Evolutionary conservation across 2,329 filamentous ascomycete genomes (phyloP), one percentile per base, ranked within the genome.

Genomic region (Ophiocordyceps camponoti-saundersi): DNA sequence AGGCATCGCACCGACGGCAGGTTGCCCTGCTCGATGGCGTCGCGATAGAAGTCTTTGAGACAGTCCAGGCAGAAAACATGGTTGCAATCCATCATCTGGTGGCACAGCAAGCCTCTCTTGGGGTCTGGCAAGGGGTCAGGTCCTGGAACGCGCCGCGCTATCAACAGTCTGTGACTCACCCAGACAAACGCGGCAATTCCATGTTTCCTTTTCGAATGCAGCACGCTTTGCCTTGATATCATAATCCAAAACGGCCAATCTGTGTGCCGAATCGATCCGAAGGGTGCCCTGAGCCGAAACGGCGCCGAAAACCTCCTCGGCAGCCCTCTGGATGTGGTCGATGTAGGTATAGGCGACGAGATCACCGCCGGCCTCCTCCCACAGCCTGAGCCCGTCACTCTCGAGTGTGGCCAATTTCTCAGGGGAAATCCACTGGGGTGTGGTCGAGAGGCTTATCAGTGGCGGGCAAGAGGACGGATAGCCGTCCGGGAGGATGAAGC

Each of bases 1-100:
- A 93, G 70, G 57, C 92, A 98, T 51, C 81, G 82, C 29, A 98
- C 81, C 8, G 77, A 76, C 44, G 79, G 71, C 18, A 98, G 69
- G 55, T 93, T 82, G 1, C 92, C 92, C 57, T 93, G 85, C 0
- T 71, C 78, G 55, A 98, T 95, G 53, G 86, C 88, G 52, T 79
- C 81, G 54, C 82, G 86, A 70, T 94, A 96, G 55, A 90, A 95
- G 55, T 90, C 86, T 51, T 85, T 82, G 3, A 98, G 69, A 57
- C 92, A 98, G n/a, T 77, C 64, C 18, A 82, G 67, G 61, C 92
- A 98, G 59, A 96, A 98, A 36, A 96, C 87, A 59, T 98, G 90
- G 0, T 78, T 79, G 61, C 92, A 98, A 49, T 82, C 79, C 43
- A 83, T 65, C 72, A 96, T 80, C 41, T 78, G 77, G 65, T 96